These are phyloP conservation scores for Neurospora sp. DNA, from an alignment of 495 filamentous ascomycete species.

Conservation along the genomic window DNA sequence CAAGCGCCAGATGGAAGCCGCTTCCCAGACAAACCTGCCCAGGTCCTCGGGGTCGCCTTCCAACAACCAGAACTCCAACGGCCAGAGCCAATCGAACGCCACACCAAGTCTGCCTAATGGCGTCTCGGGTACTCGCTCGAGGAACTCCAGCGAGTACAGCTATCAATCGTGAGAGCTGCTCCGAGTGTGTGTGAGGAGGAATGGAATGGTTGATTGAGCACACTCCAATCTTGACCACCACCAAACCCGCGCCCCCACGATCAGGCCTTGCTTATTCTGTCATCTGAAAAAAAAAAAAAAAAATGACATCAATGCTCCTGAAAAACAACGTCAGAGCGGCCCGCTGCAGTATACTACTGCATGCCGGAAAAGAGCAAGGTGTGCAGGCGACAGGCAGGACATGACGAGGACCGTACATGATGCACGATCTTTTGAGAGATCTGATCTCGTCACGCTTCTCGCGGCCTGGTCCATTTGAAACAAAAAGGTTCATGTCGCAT, in stretches of 20 bases:
- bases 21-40: conserved; percentile 15
- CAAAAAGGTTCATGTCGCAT: background rate
- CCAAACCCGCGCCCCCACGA: background rate
- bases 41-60: background rate
- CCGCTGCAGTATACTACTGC: background rate
- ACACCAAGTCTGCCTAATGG: conserved; percentile 25
- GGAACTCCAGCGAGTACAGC: conserved; percentile 9
- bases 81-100: conserved; percentile 9
- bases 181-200: background rate
- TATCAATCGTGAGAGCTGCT: conserved; percentile 9
- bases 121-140: conserved; percentile 8
- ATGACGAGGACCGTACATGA: background rate
- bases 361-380: background rate
- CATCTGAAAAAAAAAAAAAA: background rate
- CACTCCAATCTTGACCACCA: background rate
- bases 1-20: conserved; percentile 42
- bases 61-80: conserved; percentile 7
- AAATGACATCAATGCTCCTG: background rate
- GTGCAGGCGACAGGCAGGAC: background rate
- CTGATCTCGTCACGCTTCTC: background rate
- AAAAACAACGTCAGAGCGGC: background rate
- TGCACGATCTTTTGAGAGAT: background rate
- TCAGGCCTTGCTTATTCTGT: background rate
- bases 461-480: background rate
- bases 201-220: background rate